Evolutionary conservation across 306 rosid genomes (phyloP).

Genomic region (Lotus japonicus): DNA sequence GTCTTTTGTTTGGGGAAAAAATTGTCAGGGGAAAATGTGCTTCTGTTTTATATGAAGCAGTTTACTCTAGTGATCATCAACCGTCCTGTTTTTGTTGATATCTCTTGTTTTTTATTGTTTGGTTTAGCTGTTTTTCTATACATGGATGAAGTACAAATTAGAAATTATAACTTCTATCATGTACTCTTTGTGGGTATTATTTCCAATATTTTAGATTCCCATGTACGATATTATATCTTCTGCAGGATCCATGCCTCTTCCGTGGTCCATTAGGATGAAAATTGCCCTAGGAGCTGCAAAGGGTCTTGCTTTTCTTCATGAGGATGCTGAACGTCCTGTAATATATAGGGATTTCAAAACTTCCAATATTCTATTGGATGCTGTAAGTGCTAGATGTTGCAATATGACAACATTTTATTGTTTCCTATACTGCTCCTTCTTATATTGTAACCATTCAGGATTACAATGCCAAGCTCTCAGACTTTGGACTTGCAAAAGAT

Average conservation of each 20-base stretch:
- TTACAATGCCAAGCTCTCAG: constrained; percentile 93
- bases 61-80: not conserved
- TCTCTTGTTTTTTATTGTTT: constrained; percentile 1
- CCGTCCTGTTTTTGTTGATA: not conserved
- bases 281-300: constrained; percentile 98
- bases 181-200: not conserved
- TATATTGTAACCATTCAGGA: constrained; percentile 52
- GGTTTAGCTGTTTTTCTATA: not conserved
- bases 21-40: too few relatives aligned
- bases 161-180: not conserved
- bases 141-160: too few relatives aligned
- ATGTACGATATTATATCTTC: constrained; percentile 15
- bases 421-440: not conserved
- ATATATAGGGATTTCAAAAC: constrained; percentile 96
- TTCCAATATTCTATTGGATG: constrained; percentile 90
- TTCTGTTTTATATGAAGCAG: not conserved
- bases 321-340: constrained; percentile 93
- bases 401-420: not conserved
- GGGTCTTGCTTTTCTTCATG: constrained; percentile 96
- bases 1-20: too few relatives aligned
- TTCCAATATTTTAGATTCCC: constrained; percentile 1
- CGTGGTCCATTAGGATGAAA: constrained; percentile 96
- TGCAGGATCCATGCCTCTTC: constrained; percentile 94
- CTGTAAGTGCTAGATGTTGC: constrained; percentile 51
- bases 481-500: constrained; percentile 97